Evolutionary conservation across 2,329 filamentous ascomycete species (phyloP), one percentile per base, ranked within the genome.

Genomic region (Pseudogymnoascus sp.): DNA sequence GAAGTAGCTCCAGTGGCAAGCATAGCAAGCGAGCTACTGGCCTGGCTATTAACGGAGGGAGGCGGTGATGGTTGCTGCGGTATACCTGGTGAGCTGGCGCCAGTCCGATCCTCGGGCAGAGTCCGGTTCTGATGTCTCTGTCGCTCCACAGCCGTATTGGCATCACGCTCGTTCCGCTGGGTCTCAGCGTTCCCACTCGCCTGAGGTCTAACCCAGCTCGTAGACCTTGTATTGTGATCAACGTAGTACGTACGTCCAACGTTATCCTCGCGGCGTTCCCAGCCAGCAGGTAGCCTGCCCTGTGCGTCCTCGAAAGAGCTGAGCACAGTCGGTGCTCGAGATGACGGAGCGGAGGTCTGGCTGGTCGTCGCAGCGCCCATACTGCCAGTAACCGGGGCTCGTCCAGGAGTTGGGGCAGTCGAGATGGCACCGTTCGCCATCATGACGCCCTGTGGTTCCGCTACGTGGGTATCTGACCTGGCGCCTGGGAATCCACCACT

Each of bases 281-380:
- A 99, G 35, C 94, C 94, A 60, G 90, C 87, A 35, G 94, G 94
- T 62, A 99, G 77, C 69, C 93, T 87, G 63, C 94, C 94, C 72
- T 97, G 92, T n/a, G 87, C 86, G 76, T 99, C 94, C 77, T 97
- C 93, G 68, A 99, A 99, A 0, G 93, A 92, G 71, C 92, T 97
- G 72, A 96, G 85, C 61, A 84, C 85, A 52, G 80, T 80, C 30
- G 61, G 64, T 22, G 65, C 66, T 65, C 72, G 66, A 61, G 58
- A 64, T 16, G 62, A 58, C 55, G 66, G 61, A 63, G 67, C 16
- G 62, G 61, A 11, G 63, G 65, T 11, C 64, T 63, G 30, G 16
- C 16, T 38, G 9, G 65, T 62, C n/a, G 69, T 58, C 11, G 64
- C 39, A 58, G 69, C 64, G 36, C 70, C 70, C 39, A 64, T 67